Conservation (phyloP, 140 eudicot species). For the Stevia rebaudiana region DNA sequence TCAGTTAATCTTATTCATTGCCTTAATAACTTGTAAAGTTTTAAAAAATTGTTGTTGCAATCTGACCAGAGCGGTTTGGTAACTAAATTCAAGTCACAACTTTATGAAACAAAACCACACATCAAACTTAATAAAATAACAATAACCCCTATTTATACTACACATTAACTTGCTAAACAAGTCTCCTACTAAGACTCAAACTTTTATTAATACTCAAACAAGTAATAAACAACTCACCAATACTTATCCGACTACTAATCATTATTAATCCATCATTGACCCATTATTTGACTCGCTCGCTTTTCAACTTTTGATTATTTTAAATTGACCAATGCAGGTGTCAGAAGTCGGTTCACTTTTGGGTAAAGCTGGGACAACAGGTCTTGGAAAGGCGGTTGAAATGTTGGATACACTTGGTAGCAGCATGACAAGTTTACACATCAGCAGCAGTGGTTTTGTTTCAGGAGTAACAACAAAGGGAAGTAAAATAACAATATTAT, state of each 20-base stretch:
- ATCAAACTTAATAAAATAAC: too few relatives aligned
- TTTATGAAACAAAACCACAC: too few relatives aligned
- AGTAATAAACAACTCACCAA: too few relatives aligned
- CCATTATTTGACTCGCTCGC: background rate
- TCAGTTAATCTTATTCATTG: background rate
- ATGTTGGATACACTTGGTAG: constrained; percentile 98
- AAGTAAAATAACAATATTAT: constrained; percentile 73
- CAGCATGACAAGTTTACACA: constrained; percentile 88
- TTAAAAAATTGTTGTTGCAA: background rate
- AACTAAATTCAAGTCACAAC: too few relatives aligned
- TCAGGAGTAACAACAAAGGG: constrained; percentile 85
- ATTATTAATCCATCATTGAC: background rate
- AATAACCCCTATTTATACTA: too few relatives aligned
- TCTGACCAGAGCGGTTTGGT: background rate
- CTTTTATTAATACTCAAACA: too few relatives aligned
- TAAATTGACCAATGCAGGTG: constrained; percentile 47
- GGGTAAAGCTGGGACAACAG: constrained; percentile 84
- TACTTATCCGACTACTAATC: too few relatives aligned
- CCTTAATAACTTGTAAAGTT: background rate
- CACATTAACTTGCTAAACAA: too few relatives aligned
- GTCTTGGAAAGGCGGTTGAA: constrained; percentile 97
- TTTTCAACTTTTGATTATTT: background rate
- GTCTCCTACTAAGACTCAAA: too few relatives aligned
- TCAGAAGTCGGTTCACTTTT: constrained; percentile 88
- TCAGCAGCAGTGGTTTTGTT: constrained; percentile 66